A percentile compares a stretch with the other conserved stretches of the same genome.
Evolutionary conservation across 2,329 filamentous ascomycete species (phyloP).

Genomic region (Zymoseptoria pseudotritici): DNA sequence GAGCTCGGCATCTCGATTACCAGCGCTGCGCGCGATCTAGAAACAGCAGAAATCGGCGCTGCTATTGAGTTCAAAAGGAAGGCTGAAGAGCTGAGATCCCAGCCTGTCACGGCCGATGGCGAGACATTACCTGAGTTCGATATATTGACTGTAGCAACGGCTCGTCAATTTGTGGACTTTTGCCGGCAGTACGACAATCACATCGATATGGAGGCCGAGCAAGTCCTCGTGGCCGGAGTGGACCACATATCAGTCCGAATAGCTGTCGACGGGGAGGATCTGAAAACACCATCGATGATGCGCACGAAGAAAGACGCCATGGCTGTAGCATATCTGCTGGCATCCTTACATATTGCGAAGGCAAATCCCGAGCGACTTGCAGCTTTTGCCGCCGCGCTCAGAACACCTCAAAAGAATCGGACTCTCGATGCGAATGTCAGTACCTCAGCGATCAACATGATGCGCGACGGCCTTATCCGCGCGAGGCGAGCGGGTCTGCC

Average conservation of each 20-base stretch:
- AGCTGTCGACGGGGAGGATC: constrained; percentile 22
- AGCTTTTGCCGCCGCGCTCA: constrained; percentile 29
- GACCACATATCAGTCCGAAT: constrained; percentile 19
- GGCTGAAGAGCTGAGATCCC: constrained; percentile 28
- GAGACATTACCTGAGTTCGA: constrained; percentile 3
- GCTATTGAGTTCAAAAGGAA: constrained; percentile 33
- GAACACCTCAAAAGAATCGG: constrained; percentile 21
- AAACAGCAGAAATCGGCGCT: constrained; percentile 31
- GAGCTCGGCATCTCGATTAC: constrained; percentile 31
- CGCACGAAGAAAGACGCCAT: constrained; percentile 30
- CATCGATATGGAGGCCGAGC: constrained; percentile 19
- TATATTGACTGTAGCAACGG: constrained; percentile 33
- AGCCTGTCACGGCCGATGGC: background rate
- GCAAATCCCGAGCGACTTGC: constrained; percentile 27
- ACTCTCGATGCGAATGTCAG: constrained; percentile 26
- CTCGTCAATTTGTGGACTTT: constrained; percentile 32
- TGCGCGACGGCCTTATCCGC: constrained; percentile 31
- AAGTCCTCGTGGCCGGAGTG: background rate
- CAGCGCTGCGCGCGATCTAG: constrained; percentile 22
- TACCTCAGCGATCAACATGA: constrained; percentile 27
- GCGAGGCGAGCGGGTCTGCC: constrained; percentile 31
- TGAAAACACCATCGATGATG: constrained; percentile 27
- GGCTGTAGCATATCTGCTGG: constrained; percentile 30
- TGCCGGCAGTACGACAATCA: constrained; percentile 18
- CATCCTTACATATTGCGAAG: constrained; percentile 31